A percentile compares a stretch with the other conserved stretches of the same genome.
phyloP scores from a whole-genome alignment of 495 filamentous ascomycete species.

The Amniculicola lignicola region DNA sequence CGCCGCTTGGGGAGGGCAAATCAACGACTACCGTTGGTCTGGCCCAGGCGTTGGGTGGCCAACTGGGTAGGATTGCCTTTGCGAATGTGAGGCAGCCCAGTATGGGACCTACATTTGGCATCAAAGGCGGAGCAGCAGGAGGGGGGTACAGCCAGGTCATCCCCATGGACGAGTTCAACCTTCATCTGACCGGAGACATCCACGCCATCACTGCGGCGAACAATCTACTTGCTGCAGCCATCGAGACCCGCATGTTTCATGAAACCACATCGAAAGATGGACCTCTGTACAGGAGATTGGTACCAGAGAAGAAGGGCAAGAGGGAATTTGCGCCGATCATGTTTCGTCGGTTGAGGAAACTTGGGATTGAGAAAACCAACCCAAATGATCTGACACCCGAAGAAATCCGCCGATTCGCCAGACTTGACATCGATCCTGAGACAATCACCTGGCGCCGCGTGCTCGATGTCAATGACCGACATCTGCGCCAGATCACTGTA shows the following conservation, averaged over 20 bases:
- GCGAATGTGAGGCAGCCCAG: slow-evolving; percentile 96
- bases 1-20: slow-evolving; percentile 96
- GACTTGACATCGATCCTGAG: slow-evolving; percentile 91
- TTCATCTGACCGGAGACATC: slow-evolving; percentile 96
- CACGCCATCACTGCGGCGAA: slow-evolving; percentile 97
- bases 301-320: slow-evolving; percentile 86
- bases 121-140: slow-evolving; percentile 96
- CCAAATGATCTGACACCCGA: slow-evolving; percentile 86
- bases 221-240: slow-evolving; percentile 95
- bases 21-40: slow-evolving; percentile 98
- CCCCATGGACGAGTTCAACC: slow-evolving; percentile 99
- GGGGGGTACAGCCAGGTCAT: slow-evolving; percentile 98
- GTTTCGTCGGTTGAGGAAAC: slow-evolving; percentile 87
- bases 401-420: slow-evolving; percentile 81
- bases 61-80: slow-evolving; percentile 81
- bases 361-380: slow-evolving; percentile 92
- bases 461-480: slow-evolving; percentile 93
- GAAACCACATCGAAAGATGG: slow-evolving; percentile 91
- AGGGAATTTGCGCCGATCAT: slow-evolving; percentile 82
- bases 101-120: slow-evolving; percentile 96
- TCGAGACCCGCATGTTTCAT: slow-evolving; percentile 98
- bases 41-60: slow-evolving; percentile 88
- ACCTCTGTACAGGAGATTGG: slow-evolving; percentile 81
- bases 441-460: slow-evolving; percentile 98
- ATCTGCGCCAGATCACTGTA: slow-evolving; percentile 82